phyloP scores from a whole-genome alignment of 1,284 basidiomycete species.

The Ganoderma lingzhi region DNA sequence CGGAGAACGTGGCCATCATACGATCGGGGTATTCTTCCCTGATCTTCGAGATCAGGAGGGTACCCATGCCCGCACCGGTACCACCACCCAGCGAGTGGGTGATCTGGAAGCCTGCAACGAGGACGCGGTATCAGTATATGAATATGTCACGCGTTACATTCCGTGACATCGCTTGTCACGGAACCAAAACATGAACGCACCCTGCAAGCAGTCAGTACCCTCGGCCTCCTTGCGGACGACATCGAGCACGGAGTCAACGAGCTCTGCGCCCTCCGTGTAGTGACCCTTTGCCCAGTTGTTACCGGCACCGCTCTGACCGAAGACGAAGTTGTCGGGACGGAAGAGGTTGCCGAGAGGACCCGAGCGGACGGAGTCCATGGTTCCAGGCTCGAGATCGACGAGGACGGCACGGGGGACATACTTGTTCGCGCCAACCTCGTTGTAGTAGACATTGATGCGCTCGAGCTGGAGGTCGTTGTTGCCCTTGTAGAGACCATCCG shows the following conservation, averaged over 20 bases:
- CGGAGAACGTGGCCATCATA: constrained; percentile 98
- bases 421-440: constrained; percentile 90
- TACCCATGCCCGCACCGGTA: constrained; percentile 94
- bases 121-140: constrained; percentile 22
- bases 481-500: constrained; percentile 93
- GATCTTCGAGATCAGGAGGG: constrained; percentile 90
- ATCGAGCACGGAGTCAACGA: constrained; percentile 93
- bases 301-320: constrained; percentile 90
- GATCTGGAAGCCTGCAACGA: constrained; percentile 86
- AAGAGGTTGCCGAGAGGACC: constrained; percentile 88
- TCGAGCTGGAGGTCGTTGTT: constrained; percentile 96
- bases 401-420: constrained; percentile 97
- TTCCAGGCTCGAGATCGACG: constrained; percentile 96
- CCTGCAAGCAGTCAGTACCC: constrained; percentile 93
- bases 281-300: constrained; percentile 98
- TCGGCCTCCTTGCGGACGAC: constrained; percentile 92
- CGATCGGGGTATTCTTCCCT: constrained; percentile 95
- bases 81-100: constrained; percentile 98
- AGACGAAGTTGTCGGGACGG: constrained; percentile 96
- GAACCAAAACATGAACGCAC: constrained; percentile 46
- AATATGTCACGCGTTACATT: constrained; percentile 26
- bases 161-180: constrained; percentile 27
- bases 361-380: constrained; percentile 94
- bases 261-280: constrained; percentile 95
- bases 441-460: constrained; percentile 97